Base-by-base conservation (phyloP, 768 basidiomycete species). In the Cystofilobasidium bisporidii region DNA sequence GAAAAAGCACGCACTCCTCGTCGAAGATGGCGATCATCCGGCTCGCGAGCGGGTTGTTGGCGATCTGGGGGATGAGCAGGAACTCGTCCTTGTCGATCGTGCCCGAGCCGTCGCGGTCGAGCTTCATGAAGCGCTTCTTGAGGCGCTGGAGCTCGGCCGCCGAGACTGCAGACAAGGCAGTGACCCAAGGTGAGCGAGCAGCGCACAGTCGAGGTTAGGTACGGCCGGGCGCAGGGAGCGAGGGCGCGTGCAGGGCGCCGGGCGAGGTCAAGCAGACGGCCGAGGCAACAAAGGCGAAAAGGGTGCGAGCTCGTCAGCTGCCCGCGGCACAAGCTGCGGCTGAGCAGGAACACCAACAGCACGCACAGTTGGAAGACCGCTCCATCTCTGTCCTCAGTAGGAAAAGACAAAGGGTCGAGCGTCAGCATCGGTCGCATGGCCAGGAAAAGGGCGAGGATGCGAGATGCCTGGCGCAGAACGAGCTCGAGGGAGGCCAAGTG, bases 11-110 rank as follows among this genome's bases (percentile, higher is more conserved):
- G 78, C 73, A 98, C 94, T 98, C 93, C 79, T 97, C 91, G 75
- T 99, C 96, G 74, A 99, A 99, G 75, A 99, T 98, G 61, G 96
- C 96, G 74, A 99, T 98, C 92, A 99, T 91, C 67, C 96, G 85
- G 63, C 87, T 88, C 62, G 96, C 91, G 58, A 99, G 81, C 0
- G 96, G 96, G 78, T 98, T 99, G 66, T 90, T 92, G 26, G 94
- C 94, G 74, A 98, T 98, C 81, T 94, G 91, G 0, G 96, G 96
- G 82, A 99, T 96, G 81, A 92, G 91, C 69, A 98, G 80, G 79
- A 99, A 99, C 78, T 99, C 96, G 72, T 98, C 96, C 56, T 90
- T 88, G 81, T 98, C 94, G 78, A 99, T 94, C 26, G 93, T 92
- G 70, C 96, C 96, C 36, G 90, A 93, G 60, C 92, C 92, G 79